phyloP scores from a whole-genome alignment of 768 basidiomycete genomes.

The Kwoniella botswanensis region DNA sequence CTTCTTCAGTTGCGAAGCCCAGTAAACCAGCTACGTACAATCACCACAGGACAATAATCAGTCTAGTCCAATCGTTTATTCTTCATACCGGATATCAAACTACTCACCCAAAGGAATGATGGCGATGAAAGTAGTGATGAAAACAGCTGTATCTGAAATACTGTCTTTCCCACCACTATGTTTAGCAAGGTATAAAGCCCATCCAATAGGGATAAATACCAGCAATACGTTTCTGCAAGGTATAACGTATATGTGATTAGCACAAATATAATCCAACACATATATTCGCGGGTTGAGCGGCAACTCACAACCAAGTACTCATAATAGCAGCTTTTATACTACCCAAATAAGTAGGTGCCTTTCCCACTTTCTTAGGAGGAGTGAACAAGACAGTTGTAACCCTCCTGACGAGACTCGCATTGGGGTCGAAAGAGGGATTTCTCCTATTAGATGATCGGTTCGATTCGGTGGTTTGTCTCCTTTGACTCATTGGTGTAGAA shows the following conservation, averaged over 20 bases:
- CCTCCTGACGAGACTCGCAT: constrained; percentile 42
- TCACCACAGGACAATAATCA: too few species aligned
- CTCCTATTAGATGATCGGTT: constrained; percentile 1
- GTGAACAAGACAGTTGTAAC: constrained; percentile 56
- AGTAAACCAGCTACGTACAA: constrained; percentile 60
- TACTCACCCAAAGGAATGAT: constrained; percentile 62
- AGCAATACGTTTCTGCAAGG: constrained; percentile 61
- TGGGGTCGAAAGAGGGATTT: constrained; percentile 26
- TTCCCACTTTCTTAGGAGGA: constrained; percentile 48
- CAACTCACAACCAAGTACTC: constrained; percentile 51
- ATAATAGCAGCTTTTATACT: constrained; percentile 48
- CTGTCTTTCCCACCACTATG: constrained; percentile 51
- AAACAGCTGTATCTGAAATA: constrained; percentile 61
- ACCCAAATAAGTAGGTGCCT: constrained; percentile 41
- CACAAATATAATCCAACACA: constrained; percentile 23
- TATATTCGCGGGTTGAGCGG: neutral
- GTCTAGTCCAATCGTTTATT: too few species aligned
- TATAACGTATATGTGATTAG: constrained; percentile 47
- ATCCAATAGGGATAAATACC: constrained; percentile 63
- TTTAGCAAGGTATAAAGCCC: constrained; percentile 63
- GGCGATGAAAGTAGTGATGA: constrained; percentile 63
- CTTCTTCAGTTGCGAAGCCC: constrained; percentile 65
- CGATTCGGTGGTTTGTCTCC: constrained; percentile 18
- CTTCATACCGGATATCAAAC: too few species aligned
- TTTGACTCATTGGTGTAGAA: neutral